A percentile compares a stretch with the other conserved stretches of the same genome.
phyloP scores from a whole-genome alignment of 2,329 filamentous ascomycete species.

The Cercospora berteroae region DNA sequence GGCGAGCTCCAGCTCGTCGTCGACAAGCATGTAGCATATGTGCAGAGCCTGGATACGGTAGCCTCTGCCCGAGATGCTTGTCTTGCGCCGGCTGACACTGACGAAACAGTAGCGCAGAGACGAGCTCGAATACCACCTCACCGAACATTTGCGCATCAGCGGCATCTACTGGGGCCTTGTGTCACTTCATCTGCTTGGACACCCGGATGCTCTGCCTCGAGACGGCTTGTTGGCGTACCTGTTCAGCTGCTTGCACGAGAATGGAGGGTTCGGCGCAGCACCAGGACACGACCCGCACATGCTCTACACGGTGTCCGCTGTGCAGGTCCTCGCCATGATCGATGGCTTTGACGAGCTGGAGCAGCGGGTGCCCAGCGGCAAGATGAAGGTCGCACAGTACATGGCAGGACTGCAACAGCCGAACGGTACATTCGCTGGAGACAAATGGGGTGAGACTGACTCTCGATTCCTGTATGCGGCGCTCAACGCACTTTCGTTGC shows the following conservation, averaged over 20 bases:
- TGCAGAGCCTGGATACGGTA: slow-evolving; percentile 86
- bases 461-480: slow-evolving; percentile 92
- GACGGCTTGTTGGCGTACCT: slow-evolving; percentile 85
- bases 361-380: slow-evolving; percentile 62
- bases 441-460: slow-evolving; percentile 95
- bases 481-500: slow-evolving; percentile 82
- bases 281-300: slow-evolving; percentile 95
- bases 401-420: slow-evolving; percentile 79
- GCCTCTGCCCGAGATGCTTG: slow-evolving; percentile 35
- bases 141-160: slow-evolving; percentile 91
- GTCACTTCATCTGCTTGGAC: slow-evolving; percentile 78
- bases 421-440: slow-evolving; percentile 83
- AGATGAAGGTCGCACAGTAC: slow-evolving; percentile 71
- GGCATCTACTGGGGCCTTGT: slow-evolving; percentile 96
- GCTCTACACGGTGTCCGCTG: slow-evolving; percentile 90
- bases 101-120: slow-evolving; percentile 66
- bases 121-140: slow-evolving; percentile 96
- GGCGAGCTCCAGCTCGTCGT: slow-evolving; percentile 53
- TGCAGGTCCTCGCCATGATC: slow-evolving; percentile 86
- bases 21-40: slow-evolving; percentile 81
- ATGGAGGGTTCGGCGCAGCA: slow-evolving; percentile 88
- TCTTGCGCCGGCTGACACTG: slow-evolving; percentile 40
- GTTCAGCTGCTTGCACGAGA: slow-evolving; percentile 87
- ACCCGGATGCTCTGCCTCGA: slow-evolving; percentile 76
- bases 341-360: slow-evolving; percentile 85